These are phyloP conservation scores for Cyberlindnera amylophila DNA, from an alignment of 805 yeast species.

Conservation along the genomic window DNA sequence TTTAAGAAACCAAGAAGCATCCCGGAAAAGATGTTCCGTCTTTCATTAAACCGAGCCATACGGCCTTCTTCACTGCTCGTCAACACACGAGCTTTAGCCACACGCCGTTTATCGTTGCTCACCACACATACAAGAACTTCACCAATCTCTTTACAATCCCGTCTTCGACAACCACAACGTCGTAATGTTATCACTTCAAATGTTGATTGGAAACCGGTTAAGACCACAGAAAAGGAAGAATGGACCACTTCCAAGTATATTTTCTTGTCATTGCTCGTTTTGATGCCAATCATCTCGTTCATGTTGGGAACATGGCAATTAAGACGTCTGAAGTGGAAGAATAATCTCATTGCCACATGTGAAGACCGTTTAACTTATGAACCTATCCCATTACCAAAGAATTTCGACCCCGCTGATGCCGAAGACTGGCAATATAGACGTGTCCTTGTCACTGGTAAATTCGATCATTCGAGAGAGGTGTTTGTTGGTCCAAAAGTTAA, in stretches of 20 bases:
- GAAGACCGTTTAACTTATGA: constrained; percentile 77
- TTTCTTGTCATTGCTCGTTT: constrained; percentile 38
- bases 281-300: constrained; percentile 87
- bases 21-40: constrained; percentile 1
- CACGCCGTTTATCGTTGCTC: not conserved
- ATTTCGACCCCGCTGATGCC: constrained; percentile 60
- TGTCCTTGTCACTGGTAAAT: constrained; percentile 72
- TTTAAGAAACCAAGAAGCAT: no score
- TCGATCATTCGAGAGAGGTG: constrained; percentile 81
- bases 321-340: constrained; percentile 82
- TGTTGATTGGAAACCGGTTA: constrained; percentile 82
- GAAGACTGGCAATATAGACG: constrained; percentile 78
- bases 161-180: not conserved
- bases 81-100: not conserved
- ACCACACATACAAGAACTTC: not conserved
- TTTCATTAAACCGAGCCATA: not conserved
- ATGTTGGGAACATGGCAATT: constrained; percentile 94
- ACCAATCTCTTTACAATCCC: not conserved
- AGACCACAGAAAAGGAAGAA: constrained; percentile 37
- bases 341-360: constrained; percentile 70
- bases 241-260: constrained; percentile 29
- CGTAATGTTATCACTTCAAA: constrained; percentile 56
- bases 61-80: not conserved
- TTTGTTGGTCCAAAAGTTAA: constrained; percentile 86
- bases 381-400: constrained; percentile 68